Percentiles rank a stretch among this genome's conserved stretches.
Evolutionary conservation across 345 rosid species (phyloP).

Genomic region (Trapa bicornis): DNA sequence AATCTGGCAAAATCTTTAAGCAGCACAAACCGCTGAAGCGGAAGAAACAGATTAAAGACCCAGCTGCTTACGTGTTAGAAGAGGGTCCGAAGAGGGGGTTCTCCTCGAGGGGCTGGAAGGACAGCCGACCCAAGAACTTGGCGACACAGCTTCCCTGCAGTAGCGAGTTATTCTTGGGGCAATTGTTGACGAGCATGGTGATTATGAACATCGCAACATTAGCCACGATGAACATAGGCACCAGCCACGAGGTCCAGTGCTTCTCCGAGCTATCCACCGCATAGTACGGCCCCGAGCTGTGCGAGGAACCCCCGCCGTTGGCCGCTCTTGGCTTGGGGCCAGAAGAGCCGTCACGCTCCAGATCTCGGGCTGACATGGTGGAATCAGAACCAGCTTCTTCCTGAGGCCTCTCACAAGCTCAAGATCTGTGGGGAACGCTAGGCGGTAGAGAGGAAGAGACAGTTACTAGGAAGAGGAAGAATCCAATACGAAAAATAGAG

Average conservation of each 20-base stretch:
- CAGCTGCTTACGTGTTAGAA: slow-evolving; percentile 52
- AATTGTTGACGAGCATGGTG: slow-evolving; percentile 76
- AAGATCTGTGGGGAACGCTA: background rate
- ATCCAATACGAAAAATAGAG: background rate
- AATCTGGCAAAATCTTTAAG: background rate
- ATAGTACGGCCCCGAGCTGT: slow-evolving; percentile 17
- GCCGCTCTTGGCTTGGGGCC: slow-evolving; percentile 11
- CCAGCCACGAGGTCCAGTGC: slow-evolving; percentile 87
- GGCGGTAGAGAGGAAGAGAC: background rate
- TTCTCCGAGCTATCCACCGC: slow-evolving; percentile 25
- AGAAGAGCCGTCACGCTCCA: slow-evolving; percentile 44
- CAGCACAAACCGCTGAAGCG: background rate
- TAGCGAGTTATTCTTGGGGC: slow-evolving; percentile 46
- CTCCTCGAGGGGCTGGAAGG: slow-evolving; percentile 77
- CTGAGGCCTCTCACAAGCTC: background rate
- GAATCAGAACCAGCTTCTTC: background rate
- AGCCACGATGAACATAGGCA: slow-evolving; percentile 65
- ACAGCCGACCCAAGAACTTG: slow-evolving; percentile 61
- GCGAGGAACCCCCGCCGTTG: background rate
- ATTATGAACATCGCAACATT: slow-evolving; percentile 56
- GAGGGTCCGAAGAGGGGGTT: slow-evolving; percentile 97
- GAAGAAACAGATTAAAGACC: background rate
- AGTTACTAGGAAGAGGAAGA: background rate
- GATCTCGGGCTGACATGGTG: slow-evolving; percentile 29
- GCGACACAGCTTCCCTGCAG: slow-evolving; percentile 48